Percentiles rank a stretch among this genome's conserved stretches.
Evolutionary conservation across 129 eudicot genomes (phyloP).

Genomic region (Flaveria linearis): DNA sequence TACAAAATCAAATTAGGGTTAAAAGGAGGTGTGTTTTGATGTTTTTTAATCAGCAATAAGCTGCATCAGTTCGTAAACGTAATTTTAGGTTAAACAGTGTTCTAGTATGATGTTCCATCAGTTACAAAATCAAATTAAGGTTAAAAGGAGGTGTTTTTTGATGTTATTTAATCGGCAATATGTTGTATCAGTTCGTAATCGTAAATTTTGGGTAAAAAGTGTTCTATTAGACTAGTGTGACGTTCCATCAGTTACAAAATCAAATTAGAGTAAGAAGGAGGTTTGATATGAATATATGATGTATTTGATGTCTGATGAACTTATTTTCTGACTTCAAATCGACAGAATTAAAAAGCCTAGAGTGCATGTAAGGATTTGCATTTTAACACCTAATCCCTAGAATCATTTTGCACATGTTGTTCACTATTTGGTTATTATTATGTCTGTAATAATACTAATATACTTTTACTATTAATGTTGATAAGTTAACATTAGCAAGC

Average conservation of each 20-base stretch:
- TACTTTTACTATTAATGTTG: constrained; percentile 19
- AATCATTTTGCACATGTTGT: not conserved
- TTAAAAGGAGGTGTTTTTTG: not conserved
- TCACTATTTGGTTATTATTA: not conserved
- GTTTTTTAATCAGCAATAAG: not conserved
- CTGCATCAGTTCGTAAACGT: no score
- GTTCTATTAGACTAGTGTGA: not conserved
- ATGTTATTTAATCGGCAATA: not conserved
- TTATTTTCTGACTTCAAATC: not conserved
- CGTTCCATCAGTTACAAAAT: not conserved
- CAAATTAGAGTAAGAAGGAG: not conserved
- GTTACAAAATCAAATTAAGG: not conserved
- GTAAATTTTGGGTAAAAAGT: no score
- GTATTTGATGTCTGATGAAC: constrained; percentile 11
- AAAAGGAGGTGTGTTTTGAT: no score
- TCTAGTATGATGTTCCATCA: not conserved
- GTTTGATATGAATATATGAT: not conserved
- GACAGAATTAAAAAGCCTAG: not conserved
- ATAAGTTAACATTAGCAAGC: constrained; percentile 20
- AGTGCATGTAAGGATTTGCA: not conserved
- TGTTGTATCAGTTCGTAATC: no score
- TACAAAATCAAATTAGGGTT: no score
- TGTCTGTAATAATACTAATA: not conserved
- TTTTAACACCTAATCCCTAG: not conserved
- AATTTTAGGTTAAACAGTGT: no score